Percentiles rank a stretch among this genome's conserved stretches.
These are phyloP conservation scores for Vaccinium vitisidaea DNA, from an alignment of 148 eudicot species.

Conservation along the genomic window DNA sequence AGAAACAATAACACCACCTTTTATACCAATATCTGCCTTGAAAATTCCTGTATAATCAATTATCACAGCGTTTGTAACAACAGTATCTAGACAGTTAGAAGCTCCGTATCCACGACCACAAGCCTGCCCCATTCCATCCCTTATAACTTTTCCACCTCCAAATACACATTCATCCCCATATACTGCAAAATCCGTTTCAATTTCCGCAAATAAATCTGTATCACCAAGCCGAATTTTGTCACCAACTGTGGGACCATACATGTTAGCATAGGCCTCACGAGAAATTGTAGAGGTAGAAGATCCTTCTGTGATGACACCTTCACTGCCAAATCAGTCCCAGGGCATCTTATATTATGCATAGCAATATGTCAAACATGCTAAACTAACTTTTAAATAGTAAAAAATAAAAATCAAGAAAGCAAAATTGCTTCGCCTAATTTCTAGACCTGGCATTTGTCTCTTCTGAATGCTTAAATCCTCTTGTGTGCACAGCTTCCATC, in stretches of 20 bases:
- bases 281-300: slow-evolving; percentile 51
- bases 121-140: slow-evolving; percentile 99
- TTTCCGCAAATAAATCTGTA: slow-evolving; percentile 82
- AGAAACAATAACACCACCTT: slow-evolving; percentile 64
- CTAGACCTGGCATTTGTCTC: slow-evolving; percentile 67
- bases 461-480: slow-evolving; percentile 54
- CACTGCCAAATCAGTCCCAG: slow-evolving; percentile 43
- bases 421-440: slow-evolving; percentile 14
- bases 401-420: neutral
- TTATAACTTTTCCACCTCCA: slow-evolving; percentile 95
- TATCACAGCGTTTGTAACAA: slow-evolving; percentile 88
- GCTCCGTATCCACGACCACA: slow-evolving; percentile 71
- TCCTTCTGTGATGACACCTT: slow-evolving; percentile 62
- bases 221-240: slow-evolving; percentile 96
- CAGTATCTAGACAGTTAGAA: slow-evolving; percentile 76
- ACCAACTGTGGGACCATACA: slow-evolving; percentile 93
- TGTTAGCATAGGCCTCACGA: slow-evolving; percentile 79
- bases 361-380: neutral
- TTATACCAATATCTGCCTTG: slow-evolving; percentile 94
- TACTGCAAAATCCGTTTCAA: slow-evolving; percentile 76
- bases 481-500: slow-evolving; percentile 48
- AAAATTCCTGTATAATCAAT: slow-evolving; percentile 89
- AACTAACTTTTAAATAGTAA: neutral
- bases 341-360: slow-evolving; percentile 13
- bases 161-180: slow-evolving; percentile 96